These are phyloP conservation scores for Diutina mesorugosa DNA, from an alignment of 1,139 yeast species.

Conservation along the genomic window DNA sequence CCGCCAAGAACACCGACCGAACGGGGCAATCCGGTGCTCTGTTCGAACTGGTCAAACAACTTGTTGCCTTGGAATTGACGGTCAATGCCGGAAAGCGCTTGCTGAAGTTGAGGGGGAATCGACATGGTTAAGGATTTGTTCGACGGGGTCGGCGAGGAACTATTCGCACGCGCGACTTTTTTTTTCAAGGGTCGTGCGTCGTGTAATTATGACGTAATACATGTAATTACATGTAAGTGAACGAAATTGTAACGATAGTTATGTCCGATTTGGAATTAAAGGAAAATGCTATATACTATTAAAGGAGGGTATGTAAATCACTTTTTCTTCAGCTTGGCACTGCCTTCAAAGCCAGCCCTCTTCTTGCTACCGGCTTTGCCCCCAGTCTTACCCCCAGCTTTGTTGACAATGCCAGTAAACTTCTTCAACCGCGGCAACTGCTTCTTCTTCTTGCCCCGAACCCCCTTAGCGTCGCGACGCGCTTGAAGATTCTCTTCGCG, in stretches of 20 bases:
- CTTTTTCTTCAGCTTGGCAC: slow-evolving; percentile 18
- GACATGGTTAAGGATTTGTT: neutral
- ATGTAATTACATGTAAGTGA: neutral
- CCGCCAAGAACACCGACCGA: slow-evolving; percentile 69
- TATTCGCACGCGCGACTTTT: neutral
- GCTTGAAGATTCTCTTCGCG: slow-evolving; percentile 82
- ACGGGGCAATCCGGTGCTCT: slow-evolving; percentile 69
- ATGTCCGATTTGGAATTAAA: neutral
- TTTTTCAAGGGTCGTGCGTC: neutral
- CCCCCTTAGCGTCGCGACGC: slow-evolving; percentile 70
- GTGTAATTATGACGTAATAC: neutral
- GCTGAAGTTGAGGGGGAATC: slow-evolving; percentile 1
- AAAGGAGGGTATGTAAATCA: neutral
- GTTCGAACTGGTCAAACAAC: slow-evolving; percentile 43
- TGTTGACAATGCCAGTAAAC: slow-evolving; percentile 44
- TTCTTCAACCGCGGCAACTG: slow-evolving; percentile 38
- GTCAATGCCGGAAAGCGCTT: neutral
- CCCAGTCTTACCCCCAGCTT: slow-evolving; percentile 12
- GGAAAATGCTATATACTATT: neutral
- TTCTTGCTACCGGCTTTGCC: slow-evolving; percentile 16
- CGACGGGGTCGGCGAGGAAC: neutral
- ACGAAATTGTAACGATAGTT: no score
- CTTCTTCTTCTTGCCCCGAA: slow-evolving; percentile 52
- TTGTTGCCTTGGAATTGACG: neutral
- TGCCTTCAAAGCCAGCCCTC: slow-evolving; percentile 50